phyloP scores from a whole-genome alignment of 106 monocot genomes.

The Apostasia ramifera region DNA sequence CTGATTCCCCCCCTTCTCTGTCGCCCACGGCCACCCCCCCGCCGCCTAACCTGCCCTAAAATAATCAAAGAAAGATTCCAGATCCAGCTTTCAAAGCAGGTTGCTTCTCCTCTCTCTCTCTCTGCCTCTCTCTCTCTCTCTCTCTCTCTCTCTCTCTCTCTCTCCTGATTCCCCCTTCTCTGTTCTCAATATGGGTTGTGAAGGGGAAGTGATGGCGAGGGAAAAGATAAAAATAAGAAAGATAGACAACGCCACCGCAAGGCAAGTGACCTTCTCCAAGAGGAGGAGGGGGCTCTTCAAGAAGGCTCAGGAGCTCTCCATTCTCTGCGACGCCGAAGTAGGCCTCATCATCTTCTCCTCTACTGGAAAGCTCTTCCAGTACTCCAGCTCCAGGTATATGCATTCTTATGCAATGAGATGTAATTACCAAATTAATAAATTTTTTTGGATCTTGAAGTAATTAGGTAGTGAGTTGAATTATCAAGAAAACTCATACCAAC shows the following conservation, averaged over 20 bases:
- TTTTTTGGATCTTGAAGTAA: too few relatives aligned
- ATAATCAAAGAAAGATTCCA: too few relatives aligned
- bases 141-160: background rate
- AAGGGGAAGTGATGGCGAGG: slow-evolving; percentile 24
- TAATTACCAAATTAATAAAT: background rate
- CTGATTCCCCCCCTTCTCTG: too few relatives aligned
- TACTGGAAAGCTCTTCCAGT: slow-evolving; percentile 39
- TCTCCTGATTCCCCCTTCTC: background rate
- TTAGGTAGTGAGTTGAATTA: background rate
- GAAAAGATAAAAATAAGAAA: slow-evolving; percentile 34
- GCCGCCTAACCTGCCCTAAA: too few relatives aligned
- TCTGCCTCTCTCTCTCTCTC: background rate
- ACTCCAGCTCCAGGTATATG: slow-evolving; percentile 39
- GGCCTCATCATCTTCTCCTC: slow-evolving; percentile 65
- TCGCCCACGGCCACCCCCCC: too few relatives aligned
- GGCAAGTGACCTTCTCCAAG: slow-evolving; percentile 73
- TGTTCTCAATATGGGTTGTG: background rate
- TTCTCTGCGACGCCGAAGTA: slow-evolving; percentile 68
- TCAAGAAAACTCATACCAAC: too few relatives aligned
- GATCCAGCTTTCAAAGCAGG: too few relatives aligned
- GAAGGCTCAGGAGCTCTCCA: slow-evolving; percentile 59
- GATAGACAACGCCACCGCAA: slow-evolving; percentile 36
- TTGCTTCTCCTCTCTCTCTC: too few relatives aligned
- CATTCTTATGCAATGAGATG: background rate
- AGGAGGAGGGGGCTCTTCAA: slow-evolving; percentile 54